Conservation (phyloP, 139 green algal species). For the Chlorella sp. region DNA sequence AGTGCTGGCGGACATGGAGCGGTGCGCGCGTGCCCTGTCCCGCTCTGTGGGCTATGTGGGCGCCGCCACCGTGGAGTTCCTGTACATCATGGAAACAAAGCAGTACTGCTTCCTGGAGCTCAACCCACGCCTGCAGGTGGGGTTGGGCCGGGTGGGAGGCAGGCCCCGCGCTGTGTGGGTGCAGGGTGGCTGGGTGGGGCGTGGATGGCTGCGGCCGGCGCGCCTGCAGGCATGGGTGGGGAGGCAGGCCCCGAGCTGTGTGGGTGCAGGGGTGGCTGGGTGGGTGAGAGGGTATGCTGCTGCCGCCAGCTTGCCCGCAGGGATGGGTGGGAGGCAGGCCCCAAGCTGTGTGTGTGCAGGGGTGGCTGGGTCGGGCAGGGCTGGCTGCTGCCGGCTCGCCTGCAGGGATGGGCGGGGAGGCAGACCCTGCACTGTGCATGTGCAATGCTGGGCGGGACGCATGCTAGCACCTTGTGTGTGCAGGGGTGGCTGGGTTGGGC, state of each 20-base stretch:
- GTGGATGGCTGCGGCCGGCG: too few species aligned
- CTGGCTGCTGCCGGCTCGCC: too few species aligned
- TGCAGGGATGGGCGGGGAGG: too few species aligned
- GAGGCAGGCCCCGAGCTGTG: too few species aligned
- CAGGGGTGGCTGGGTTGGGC: neutral
- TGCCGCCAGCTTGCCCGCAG: too few species aligned
- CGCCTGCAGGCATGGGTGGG: too few species aligned
- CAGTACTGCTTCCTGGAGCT: conserved; percentile 98
- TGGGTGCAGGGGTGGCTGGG: neutral
- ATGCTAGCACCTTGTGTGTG: too few species aligned
- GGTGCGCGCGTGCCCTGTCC: conserved; percentile 86
- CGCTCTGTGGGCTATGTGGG: conserved; percentile 93
- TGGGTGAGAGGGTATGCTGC: too few species aligned
- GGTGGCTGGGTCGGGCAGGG: neutral
- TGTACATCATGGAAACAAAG: conserved; percentile 86
- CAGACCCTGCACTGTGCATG: too few species aligned
- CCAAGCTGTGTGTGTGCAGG: neutral
- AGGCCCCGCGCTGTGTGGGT: neutral
- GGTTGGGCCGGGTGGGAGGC: neutral
- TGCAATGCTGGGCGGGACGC: too few species aligned
- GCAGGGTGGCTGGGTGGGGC: neutral
- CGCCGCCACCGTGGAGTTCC: conserved; percentile 95
- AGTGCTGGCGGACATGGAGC: conserved; percentile 82
- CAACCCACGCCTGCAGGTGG: conserved; percentile 95
- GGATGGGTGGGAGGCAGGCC: neutral